Evolutionary conservation across 352 stramenopile genomes (phyloP).

Genomic region (Hyphochytrium catenoides): DNA sequence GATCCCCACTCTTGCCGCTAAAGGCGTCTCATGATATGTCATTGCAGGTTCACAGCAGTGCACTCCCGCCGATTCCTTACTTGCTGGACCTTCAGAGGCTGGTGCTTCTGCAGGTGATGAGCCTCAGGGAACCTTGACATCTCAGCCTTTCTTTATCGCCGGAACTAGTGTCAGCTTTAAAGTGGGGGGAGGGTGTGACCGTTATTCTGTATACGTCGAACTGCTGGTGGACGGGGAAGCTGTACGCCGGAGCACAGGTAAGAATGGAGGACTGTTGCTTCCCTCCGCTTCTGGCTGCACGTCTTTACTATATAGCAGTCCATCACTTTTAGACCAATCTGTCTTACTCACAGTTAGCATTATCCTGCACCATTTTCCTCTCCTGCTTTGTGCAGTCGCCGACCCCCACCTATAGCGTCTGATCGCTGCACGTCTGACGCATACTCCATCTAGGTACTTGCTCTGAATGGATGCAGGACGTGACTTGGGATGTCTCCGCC

Average conservation of each 20-base stretch:
- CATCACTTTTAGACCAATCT: too few species aligned
- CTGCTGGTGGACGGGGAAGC: constrained; percentile 74
- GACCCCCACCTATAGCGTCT: too few species aligned
- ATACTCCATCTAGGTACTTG: too few species aligned
- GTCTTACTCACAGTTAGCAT: too few species aligned
- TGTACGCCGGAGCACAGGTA: constrained; percentile 56
- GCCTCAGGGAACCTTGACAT: constrained; percentile 73
- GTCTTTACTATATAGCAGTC: too few species aligned
- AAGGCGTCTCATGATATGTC: too few species aligned
- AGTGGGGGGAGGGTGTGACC: constrained; percentile 81
- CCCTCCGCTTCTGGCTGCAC: too few species aligned
- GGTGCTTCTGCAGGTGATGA: constrained; percentile 66
- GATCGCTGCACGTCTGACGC: too few species aligned
- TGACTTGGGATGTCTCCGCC: constrained; percentile 60
- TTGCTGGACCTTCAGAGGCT: constrained; percentile 26
- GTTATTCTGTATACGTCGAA: constrained; percentile 70
- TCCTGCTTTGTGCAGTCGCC: too few species aligned
- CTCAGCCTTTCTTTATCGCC: constrained; percentile 71
- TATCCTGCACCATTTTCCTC: too few species aligned
- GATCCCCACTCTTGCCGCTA: too few species aligned
- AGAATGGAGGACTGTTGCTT: too few species aligned
- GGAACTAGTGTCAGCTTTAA: constrained; percentile 70
- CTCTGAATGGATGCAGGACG: constrained; percentile 55
- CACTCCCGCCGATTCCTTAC: constrained; percentile 34
- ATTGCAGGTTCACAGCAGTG: constrained; percentile 33